These are phyloP conservation scores for Phoma sp. DNA, from an alignment of 2,329 filamentous ascomycete genomes.

Conservation along the genomic window DNA sequence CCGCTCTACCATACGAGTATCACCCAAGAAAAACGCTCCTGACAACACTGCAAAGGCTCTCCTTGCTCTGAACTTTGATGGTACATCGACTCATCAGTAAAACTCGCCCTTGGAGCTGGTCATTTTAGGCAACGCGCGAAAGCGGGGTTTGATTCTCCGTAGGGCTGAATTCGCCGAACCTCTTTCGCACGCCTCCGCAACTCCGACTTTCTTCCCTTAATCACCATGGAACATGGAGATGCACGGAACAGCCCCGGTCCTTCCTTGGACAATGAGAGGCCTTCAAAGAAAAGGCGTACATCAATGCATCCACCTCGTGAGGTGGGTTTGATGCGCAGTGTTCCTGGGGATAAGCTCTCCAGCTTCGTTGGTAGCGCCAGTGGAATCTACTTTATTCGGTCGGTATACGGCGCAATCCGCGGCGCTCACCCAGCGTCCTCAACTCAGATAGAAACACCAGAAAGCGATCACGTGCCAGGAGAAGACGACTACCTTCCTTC, in stretches of 20 bases:
- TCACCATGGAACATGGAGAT: constrained; percentile 18
- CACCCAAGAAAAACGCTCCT: not conserved
- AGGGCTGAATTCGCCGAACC: constrained; percentile 3
- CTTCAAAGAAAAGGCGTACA: constrained; percentile 24
- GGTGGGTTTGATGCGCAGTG: constrained; percentile 61
- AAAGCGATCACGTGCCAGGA: constrained; percentile 60
- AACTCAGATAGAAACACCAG: constrained; percentile 31
- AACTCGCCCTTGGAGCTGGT: not conserved
- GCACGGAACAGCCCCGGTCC: constrained; percentile 2
- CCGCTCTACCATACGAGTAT: not conserved
- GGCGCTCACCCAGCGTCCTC: constrained; percentile 28
- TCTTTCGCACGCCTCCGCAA: not conserved
- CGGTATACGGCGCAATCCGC: constrained; percentile 60
- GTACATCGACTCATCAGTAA: not conserved
- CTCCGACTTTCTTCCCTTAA: not conserved
- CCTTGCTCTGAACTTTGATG: not conserved
- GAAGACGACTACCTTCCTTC: constrained; percentile 62
- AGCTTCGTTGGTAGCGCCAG: constrained; percentile 66
- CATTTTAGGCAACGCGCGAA: not conserved
- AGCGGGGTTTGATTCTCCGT: constrained; percentile 24
- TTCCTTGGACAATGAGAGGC: constrained; percentile 5
- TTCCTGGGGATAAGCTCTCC: constrained; percentile 55
- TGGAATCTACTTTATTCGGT: constrained; percentile 66
- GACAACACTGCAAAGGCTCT: not conserved
- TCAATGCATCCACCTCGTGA: constrained; percentile 44